Evolutionary conservation across 805 yeast species (phyloP).

Genomic region (Schwanniomyces occidentalis): DNA sequence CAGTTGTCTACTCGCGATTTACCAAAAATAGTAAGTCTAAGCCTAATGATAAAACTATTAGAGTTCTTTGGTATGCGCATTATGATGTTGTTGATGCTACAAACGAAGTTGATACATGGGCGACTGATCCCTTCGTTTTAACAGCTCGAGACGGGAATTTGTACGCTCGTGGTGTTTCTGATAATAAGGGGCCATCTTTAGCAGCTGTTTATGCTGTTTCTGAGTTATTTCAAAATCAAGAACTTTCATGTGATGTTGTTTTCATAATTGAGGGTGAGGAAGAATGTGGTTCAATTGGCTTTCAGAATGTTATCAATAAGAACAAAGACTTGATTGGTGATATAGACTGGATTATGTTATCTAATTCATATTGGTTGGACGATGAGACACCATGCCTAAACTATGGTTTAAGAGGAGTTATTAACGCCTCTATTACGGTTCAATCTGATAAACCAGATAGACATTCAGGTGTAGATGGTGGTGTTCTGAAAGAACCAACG

Average conservation of each 20-base stretch:
- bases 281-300: slow-evolving; percentile 89
- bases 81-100: slow-evolving; percentile 90
- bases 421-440: slow-evolving; percentile 74
- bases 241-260: slow-evolving; percentile 69
- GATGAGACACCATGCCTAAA: slow-evolving; percentile 87
- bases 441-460: slow-evolving; percentile 78
- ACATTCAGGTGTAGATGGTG: slow-evolving; percentile 97
- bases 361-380: slow-evolving; percentile 94
- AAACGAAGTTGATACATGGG: slow-evolving; percentile 60
- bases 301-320: slow-evolving; percentile 61
- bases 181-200: slow-evolving; percentile 89
- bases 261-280: slow-evolving; percentile 94
- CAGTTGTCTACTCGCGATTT: slow-evolving; percentile 79
- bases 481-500: slow-evolving; percentile 84
- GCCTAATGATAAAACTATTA: slow-evolving; percentile 9
- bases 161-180: slow-evolving; percentile 91
- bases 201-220: slow-evolving; percentile 89
- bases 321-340: slow-evolving; percentile 51
- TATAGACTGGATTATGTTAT: slow-evolving; percentile 85
- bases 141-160: slow-evolving; percentile 80
- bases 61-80: slow-evolving; percentile 90
- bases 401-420: slow-evolving; percentile 91
- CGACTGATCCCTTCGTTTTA: slow-evolving; percentile 73
- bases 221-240: slow-evolving; percentile 51
- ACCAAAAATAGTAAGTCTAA: slow-evolving; percentile 35